Evolutionary conservation across 352 stramenopile genomes (phyloP).

Genomic region (Phytophthora podocarpi): DNA sequence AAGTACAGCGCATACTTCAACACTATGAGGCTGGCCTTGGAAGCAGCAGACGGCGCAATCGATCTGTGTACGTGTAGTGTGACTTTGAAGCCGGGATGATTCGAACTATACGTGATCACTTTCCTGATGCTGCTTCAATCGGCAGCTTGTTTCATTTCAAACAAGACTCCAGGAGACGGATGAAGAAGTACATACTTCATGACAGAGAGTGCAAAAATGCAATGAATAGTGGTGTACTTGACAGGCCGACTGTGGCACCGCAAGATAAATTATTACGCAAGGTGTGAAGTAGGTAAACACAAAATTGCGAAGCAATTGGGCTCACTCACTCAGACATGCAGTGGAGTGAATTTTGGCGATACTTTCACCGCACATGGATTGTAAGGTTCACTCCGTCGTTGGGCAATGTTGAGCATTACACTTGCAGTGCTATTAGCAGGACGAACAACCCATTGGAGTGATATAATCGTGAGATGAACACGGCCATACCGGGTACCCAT

Average conservation of each 20-base stretch:
- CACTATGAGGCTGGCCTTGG: background rate
- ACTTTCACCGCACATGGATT: slow-evolving; percentile 23
- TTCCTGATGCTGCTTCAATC: background rate
- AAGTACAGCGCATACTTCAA: slow-evolving; percentile 6
- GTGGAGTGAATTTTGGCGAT: slow-evolving; percentile 14
- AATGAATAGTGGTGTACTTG: background rate
- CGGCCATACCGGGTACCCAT: slow-evolving; percentile 6
- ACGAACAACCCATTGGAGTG: slow-evolving; percentile 26
- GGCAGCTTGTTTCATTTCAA: slow-evolving; percentile 13
- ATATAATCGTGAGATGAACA: slow-evolving; percentile 31
- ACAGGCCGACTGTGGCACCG: slow-evolving; percentile 1
- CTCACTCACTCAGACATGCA: background rate
- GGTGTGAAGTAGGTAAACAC: slow-evolving; percentile 1
- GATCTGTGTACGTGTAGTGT: slow-evolving; percentile 10
- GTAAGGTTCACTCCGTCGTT: background rate
- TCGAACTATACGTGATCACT: background rate
- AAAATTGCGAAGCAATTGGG: background rate
- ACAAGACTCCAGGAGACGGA: background rate
- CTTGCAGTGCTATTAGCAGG: background rate
- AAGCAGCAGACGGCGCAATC: background rate
- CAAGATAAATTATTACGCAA: slow-evolving; percentile 4
- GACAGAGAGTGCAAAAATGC: background rate
- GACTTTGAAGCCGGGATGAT: slow-evolving; percentile 13
- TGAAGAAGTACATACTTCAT: slow-evolving; percentile 3
- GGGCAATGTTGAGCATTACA: slow-evolving; percentile 1